Conservation (phyloP, 805 yeast species). For the Saturnispora saitoi region DNA sequence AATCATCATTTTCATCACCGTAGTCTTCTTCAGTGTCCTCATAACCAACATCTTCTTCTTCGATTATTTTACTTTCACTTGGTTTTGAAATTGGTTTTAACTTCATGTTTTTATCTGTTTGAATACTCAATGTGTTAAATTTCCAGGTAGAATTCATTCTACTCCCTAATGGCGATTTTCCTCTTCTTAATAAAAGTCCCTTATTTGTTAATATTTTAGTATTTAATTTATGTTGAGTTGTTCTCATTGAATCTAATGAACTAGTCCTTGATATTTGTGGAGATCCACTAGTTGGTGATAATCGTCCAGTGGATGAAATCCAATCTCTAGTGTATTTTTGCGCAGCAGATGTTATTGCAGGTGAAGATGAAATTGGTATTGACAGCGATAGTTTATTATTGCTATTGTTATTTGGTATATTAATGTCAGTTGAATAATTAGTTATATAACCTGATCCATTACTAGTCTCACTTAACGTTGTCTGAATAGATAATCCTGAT, state of each 20-base stretch:
- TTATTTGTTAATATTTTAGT: slow-evolving; percentile 5
- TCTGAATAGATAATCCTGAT: slow-evolving; percentile 42
- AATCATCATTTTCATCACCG: neutral
- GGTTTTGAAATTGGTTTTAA: slow-evolving; percentile 54
- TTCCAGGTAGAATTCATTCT: slow-evolving; percentile 26
- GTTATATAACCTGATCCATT: slow-evolving; percentile 34
- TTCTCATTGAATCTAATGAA: slow-evolving; percentile 29
- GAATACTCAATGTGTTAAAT: slow-evolving; percentile 28
- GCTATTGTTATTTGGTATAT: neutral
- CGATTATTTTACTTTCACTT: slow-evolving; percentile 42
- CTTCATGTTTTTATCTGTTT: neutral
- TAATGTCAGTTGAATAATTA: slow-evolving; percentile 30
- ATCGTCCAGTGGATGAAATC: slow-evolving; percentile 25
- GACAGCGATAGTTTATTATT: neutral
- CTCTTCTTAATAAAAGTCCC: slow-evolving; percentile 19
- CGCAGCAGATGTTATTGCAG: slow-evolving; percentile 10
- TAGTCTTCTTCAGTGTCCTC: slow-evolving; percentile 9
- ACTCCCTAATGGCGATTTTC: slow-evolving; percentile 27
- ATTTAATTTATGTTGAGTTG: slow-evolving; percentile 16
- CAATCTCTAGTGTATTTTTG: slow-evolving; percentile 26
- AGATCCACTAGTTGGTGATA: slow-evolving; percentile 5
- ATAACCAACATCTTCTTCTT: slow-evolving; percentile 8
- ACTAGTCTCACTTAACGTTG: slow-evolving; percentile 45
- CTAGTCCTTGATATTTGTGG: slow-evolving; percentile 22
- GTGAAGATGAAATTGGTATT: neutral